A percentile compares a stretch with the other conserved stretches of the same genome.
These are phyloP conservation scores for Thinopyrum elongatum DNA, from an alignment of 176 grass and related monocot genomes.

Conservation along the genomic window DNA sequence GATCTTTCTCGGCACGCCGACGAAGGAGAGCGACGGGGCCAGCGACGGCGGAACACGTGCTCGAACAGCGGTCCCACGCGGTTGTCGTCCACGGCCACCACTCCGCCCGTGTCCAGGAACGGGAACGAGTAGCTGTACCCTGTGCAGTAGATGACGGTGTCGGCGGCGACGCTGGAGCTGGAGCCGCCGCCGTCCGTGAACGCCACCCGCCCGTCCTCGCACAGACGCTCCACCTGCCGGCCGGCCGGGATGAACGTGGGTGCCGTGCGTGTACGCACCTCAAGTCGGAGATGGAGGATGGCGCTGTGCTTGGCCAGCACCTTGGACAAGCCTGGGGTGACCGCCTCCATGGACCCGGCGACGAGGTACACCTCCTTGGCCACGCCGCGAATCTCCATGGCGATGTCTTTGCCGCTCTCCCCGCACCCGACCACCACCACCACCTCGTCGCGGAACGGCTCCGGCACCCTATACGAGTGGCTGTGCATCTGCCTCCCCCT, in stretches of 20 bases:
- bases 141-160: constrained; percentile 22
- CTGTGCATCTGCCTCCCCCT: constrained; percentile 35
- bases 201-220: too few species aligned
- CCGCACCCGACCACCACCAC: constrained; percentile 32
- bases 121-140: constrained; percentile 26
- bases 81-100: constrained; percentile 36
- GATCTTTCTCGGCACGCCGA: background rate
- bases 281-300: constrained; percentile 18
- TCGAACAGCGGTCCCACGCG: constrained; percentile 7
- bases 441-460: constrained; percentile 16
- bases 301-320: background rate
- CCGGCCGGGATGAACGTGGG: too few species aligned
- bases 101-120: background rate
- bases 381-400: constrained; percentile 22
- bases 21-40: background rate
- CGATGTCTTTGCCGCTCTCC: constrained; percentile 39
- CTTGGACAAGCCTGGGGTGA: background rate
- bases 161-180: constrained; percentile 18
- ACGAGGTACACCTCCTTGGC: constrained; percentile 38
- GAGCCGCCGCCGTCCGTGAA: too few species aligned
- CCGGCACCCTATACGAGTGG: constrained; percentile 48
- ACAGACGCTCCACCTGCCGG: too few species aligned
- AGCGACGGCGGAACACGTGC: constrained; percentile 33
- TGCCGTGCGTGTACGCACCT: too few species aligned
- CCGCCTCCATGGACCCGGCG: background rate